Evolutionary conservation across 225 moss, liverwort and hornwort species (phyloP), one percentile per base, ranked within the genome.

Genomic region (Physcomitrium patens): DNA sequence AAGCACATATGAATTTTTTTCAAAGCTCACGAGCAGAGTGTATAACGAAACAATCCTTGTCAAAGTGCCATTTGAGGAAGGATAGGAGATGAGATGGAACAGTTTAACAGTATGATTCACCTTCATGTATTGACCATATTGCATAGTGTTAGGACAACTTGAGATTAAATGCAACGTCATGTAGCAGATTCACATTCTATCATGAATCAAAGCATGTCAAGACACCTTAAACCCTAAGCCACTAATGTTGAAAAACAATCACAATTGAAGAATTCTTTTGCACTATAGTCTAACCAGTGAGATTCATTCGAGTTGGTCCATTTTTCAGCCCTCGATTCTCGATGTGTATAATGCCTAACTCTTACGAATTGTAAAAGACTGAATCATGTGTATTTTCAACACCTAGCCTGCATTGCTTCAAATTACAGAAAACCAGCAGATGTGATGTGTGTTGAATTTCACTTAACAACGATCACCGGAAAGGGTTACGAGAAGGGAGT

Each of bases 161-260:
- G 5, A 37, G 31, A 4, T 37, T 37, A 37, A 37, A 37, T 37
- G 31, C 7, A 37, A 37, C 31, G 7, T 37, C 31, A 7, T 37
- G 7, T 7, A 37, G 31, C 31, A 37, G 7, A 37, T 37, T 37
- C 31, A 37, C 31, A 37, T 7, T 37, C 15, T 49, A 8, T 49
- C 48, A 49, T 49, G 48, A 49, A 49, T 49, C 48, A 49, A 12
- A 11, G 12, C 48, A 11, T 15, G 11, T 27, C 43, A 63, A 72
- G 49, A 68, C 24, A 37, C 54, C 51, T 51, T 24, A 69, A 77
- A 69, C 44, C 57, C 48, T 49, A 49, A 49, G 15, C 48, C 48
- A 42, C 54, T 26, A 18, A 1, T 43, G 44, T 44, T 51, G 2
- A 45, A 52, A 45, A 60, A 64, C 51, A 3, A 37, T 15, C 48